Evolutionary conservation across 768 basidiomycete genomes (phyloP).

Genomic region (Suillus variegatus): DNA sequence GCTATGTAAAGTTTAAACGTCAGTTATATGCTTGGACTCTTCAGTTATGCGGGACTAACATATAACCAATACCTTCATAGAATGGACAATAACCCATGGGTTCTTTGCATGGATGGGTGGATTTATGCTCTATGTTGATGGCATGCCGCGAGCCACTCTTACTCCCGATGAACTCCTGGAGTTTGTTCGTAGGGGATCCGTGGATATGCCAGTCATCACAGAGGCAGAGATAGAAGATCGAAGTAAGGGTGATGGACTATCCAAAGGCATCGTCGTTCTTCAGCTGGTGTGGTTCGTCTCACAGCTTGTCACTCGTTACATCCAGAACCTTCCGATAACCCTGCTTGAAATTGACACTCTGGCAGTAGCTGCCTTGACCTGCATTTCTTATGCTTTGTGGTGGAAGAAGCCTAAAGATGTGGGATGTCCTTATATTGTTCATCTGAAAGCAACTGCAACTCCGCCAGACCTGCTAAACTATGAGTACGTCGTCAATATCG

Average conservation of each 20-base stretch:
- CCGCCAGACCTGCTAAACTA: neutral
- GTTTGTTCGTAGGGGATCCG: neutral
- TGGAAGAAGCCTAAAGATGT: conserved; percentile 36
- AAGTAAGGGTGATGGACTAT: conserved; percentile 34
- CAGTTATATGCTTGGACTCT: neutral
- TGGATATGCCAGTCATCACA: neutral
- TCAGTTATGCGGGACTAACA: neutral
- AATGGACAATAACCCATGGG: conserved; percentile 14
- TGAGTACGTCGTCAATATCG: neutral
- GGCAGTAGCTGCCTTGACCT: conserved; percentile 30
- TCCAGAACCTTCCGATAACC: conserved; percentile 25
- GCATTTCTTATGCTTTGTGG: conserved; percentile 32
- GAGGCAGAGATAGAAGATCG: conserved; percentile 29
- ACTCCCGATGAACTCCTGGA: neutral
- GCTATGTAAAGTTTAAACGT: neutral
- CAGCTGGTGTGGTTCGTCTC: conserved; percentile 37
- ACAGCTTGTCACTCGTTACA: conserved; percentile 27
- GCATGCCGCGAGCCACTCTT: conserved; percentile 4
- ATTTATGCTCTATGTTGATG: conserved; percentile 14
- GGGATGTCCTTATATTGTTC: conserved; percentile 8
- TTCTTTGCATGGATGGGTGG: conserved; percentile 25
- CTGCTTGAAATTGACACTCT: conserved; percentile 36
- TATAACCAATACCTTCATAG: neutral
- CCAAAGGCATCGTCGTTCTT: conserved; percentile 31
- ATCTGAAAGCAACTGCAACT: neutral